Evolutionary conservation across 2,329 filamentous ascomycete genomes (phyloP).

Genomic region (Ophiostoma piceae): DNA sequence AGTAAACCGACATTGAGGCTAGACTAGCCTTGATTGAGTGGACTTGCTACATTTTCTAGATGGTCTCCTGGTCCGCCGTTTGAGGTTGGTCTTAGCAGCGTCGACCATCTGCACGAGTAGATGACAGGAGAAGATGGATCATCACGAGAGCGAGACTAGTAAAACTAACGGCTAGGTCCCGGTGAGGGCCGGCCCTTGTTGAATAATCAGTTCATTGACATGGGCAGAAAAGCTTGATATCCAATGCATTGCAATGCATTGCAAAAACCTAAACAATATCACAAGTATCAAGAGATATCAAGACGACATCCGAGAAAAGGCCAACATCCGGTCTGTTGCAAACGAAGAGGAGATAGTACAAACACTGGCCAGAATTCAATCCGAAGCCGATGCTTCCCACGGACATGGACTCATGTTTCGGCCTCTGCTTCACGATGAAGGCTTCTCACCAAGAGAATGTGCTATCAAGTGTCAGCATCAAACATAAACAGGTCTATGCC

Average conservation of each 20-base stretch:
- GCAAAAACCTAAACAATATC: not conserved
- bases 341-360: not conserved
- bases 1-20: not conserved
- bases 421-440: not conserved
- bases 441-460: not conserved
- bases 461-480: not conserved
- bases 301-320: not conserved
- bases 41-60: slow-evolving; percentile 15
- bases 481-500: not conserved
- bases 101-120: not conserved
- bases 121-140: not conserved
- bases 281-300: not conserved
- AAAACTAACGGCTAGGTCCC: not conserved
- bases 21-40: slow-evolving; percentile 22
- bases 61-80: slow-evolving; percentile 21
- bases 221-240: not conserved
- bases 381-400: not conserved
- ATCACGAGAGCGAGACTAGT: not conserved
- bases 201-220: not conserved
- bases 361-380: not conserved
- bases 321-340: not conserved
- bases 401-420: not conserved
- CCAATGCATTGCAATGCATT: not conserved
- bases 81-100: slow-evolving; percentile 18
- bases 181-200: not conserved